These are phyloP conservation scores for Scleroderma citrinum DNA, from an alignment of 768 basidiomycete genomes.

Conservation along the genomic window DNA sequence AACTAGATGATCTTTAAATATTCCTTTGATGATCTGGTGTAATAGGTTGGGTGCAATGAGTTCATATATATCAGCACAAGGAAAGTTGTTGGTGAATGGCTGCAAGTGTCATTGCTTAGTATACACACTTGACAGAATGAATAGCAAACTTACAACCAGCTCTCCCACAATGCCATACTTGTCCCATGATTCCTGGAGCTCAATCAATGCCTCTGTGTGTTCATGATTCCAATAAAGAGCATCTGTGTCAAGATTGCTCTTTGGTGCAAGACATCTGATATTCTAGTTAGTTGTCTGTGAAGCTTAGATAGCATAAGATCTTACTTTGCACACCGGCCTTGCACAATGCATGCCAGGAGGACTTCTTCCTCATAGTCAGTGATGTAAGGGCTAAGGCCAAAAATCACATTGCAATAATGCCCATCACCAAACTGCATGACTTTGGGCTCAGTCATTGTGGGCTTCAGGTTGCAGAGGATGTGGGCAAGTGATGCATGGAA, in stretches of 20 bases:
- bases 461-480: constrained; percentile 20
- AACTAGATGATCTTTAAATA: constrained; percentile 38
- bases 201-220: not conserved
- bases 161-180: constrained; percentile 21
- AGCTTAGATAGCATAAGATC: not conserved
- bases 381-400: constrained; percentile 32
- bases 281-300: not conserved
- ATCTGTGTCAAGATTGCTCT: not conserved
- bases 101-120: constrained; percentile 2
- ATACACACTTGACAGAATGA: not conserved
- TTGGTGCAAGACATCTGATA: not conserved
- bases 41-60: constrained; percentile 3
- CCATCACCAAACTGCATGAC: constrained; percentile 22
- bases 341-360: constrained; percentile 26
- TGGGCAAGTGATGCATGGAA: constrained; percentile 21
- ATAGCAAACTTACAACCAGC: constrained; percentile 15
- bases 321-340: constrained; percentile 27
- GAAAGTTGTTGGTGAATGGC: constrained; percentile 32
- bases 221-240: not conserved
- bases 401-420: constrained; percentile 22
- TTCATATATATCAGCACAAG: constrained; percentile 16
- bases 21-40: constrained; percentile 38
- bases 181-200: constrained; percentile 18
- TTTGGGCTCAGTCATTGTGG: constrained; percentile 22
- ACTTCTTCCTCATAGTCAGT: constrained; percentile 35